Conservation (phyloP, 2,329 filamentous ascomycete genomes). For the Intubia oerlemansii region DNA sequence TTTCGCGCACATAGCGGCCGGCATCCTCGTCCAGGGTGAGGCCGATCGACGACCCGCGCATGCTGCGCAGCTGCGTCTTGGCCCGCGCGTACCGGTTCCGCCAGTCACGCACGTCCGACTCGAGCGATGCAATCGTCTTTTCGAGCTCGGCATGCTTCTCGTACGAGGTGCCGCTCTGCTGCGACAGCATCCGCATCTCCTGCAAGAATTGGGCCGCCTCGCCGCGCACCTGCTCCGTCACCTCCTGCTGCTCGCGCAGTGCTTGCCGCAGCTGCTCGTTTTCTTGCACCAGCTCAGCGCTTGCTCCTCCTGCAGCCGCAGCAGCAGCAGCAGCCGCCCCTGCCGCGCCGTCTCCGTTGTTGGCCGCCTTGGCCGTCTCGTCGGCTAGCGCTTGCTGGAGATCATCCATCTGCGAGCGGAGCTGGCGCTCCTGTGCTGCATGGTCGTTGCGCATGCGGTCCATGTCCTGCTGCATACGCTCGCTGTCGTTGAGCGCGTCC, state of each 20-base stretch:
- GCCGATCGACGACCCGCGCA: conserved; percentile 63
- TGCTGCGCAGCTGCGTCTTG: conserved; percentile 67
- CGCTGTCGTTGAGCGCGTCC: conserved; percentile 56
- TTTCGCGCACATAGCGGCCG: conserved; percentile 42
- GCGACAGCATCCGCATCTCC: conserved; percentile 76
- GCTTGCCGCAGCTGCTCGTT: conserved; percentile 47
- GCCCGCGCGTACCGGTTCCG: conserved; percentile 70
- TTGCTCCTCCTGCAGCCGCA: too few relatives aligned
- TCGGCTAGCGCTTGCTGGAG: conserved; percentile 15
- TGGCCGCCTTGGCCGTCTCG: conserved; percentile 8
- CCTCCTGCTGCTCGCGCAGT: conserved; percentile 51
- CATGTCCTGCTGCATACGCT: conserved; percentile 59
- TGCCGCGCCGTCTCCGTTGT: conserved; percentile 2
- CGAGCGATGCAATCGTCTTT: conserved; percentile 51
- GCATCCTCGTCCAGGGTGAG: conserved; percentile 48
- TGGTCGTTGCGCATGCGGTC: conserved; percentile 52
- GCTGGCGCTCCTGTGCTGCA: conserved; percentile 34
- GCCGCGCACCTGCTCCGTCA: conserved; percentile 69
- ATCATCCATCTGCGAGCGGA: conserved; percentile 42
- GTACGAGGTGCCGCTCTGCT: conserved; percentile 56
- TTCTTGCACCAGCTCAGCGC: conserved; percentile 39
- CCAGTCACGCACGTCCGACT: conserved; percentile 76
- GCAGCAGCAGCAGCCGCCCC: conserved; percentile 13
- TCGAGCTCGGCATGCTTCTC: conserved; percentile 67
- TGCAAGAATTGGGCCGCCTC: conserved; percentile 67